A percentile compares a stretch with the other conserved stretches of the same genome.
These are phyloP conservation scores for Plenodomus biglobosus DNA, from an alignment of 2,329 filamentous ascomycete genomes.

Conservation along the genomic window DNA sequence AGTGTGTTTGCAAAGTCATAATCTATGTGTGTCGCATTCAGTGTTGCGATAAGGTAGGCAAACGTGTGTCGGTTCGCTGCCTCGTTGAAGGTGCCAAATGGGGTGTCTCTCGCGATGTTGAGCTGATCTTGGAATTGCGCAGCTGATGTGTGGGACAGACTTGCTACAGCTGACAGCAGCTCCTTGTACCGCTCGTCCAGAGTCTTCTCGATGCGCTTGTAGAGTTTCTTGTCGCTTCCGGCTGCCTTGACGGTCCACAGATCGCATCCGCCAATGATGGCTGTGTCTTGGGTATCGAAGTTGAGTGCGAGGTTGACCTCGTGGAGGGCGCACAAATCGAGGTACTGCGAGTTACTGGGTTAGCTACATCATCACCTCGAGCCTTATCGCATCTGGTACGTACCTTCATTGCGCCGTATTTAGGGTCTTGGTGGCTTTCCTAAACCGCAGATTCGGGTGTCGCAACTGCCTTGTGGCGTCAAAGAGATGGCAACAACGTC, in stretches of 20 bases:
- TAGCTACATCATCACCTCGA: slow-evolving; percentile 33
- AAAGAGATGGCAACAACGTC: slow-evolving; percentile 10
- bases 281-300: slow-evolving; percentile 90
- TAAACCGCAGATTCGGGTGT: slow-evolving; percentile 3
- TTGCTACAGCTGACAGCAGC: slow-evolving; percentile 80
- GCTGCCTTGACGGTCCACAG: slow-evolving; percentile 97
- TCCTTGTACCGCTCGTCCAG: slow-evolving; percentile 91
- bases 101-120: slow-evolving; percentile 81
- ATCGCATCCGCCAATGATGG: slow-evolving; percentile 91
- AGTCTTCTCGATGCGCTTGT: slow-evolving; percentile 90
- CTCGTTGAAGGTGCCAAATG: slow-evolving; percentile 88
- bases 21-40: slow-evolving; percentile 93
- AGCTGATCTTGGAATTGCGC: slow-evolving; percentile 66
- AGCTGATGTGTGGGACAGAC: slow-evolving; percentile 79
- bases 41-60: slow-evolving; percentile 91
- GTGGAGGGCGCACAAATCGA: slow-evolving; percentile 88
- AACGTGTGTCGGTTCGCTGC: slow-evolving; percentile 88
- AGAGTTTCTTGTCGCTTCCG: slow-evolving; percentile 93
- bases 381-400: slow-evolving; percentile 22
- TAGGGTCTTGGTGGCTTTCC: slow-evolving; percentile 1
- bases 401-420: slow-evolving; percentile 44
- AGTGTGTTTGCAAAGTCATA: slow-evolving; percentile 96
- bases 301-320: slow-evolving; percentile 90
- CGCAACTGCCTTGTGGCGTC: slow-evolving; percentile 5
- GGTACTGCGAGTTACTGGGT: slow-evolving; percentile 63